These are phyloP conservation scores for Oryza glaberrima DNA, from an alignment of 176 grass and related monocot genomes.

Conservation along the genomic window DNA sequence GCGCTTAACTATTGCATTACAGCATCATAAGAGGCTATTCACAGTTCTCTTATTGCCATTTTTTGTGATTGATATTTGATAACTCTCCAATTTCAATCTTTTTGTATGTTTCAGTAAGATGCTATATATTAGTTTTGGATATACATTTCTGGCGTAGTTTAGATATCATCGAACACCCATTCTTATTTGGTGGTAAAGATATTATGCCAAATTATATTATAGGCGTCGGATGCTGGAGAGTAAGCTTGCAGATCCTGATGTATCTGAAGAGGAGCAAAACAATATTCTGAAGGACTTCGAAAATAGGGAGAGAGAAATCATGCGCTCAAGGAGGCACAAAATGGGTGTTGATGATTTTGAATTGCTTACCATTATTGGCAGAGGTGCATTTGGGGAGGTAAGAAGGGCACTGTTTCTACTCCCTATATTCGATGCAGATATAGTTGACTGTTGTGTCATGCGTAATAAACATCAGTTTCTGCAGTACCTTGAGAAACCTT, in stretches of 20 bases:
- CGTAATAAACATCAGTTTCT: conserved; percentile 18
- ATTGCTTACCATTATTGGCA: conserved; percentile 76
- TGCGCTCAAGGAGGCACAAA: conserved; percentile 71
- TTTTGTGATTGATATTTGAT: not conserved
- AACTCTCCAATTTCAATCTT: not conserved
- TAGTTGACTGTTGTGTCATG: not conserved
- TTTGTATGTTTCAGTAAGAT: not conserved
- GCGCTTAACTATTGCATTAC: not conserved
- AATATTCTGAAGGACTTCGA: conserved; percentile 69
- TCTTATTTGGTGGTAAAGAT: conserved; percentile 30
- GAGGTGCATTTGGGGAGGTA: conserved; percentile 87
- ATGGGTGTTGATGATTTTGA: conserved; percentile 90
- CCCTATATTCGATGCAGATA: not conserved
- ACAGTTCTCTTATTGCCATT: conserved; percentile 19
- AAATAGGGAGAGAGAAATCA: conserved; percentile 75
- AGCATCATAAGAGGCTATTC: not conserved
- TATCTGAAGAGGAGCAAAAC: conserved; percentile 74
- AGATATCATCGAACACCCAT: not conserved
- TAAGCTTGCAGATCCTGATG: conserved; percentile 77
- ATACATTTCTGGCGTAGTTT: not conserved
- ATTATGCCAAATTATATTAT: conserved; percentile 33
- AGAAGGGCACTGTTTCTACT: not conserved
- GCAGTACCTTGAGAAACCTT: conserved; percentile 14
- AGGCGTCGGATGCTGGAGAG: conserved; percentile 70
- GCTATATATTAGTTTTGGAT: conserved; percentile 21